Evolutionary conservation across 345 rosid species (phyloP).

Genomic region (Acer yangbiense): DNA sequence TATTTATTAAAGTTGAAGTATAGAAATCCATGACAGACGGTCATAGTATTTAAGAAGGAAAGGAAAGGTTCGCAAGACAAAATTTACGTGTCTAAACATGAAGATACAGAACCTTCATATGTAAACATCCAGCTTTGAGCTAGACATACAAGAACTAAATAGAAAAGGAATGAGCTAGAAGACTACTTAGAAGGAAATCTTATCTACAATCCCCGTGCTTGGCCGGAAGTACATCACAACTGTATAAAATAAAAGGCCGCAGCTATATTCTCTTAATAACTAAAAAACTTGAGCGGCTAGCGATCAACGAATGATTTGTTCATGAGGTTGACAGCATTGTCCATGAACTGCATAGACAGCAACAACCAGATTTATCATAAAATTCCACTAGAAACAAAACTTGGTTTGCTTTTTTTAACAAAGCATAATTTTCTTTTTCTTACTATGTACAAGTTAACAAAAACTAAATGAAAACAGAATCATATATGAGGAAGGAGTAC

Average conservation of each 20-base stretch:
- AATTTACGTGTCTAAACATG: not conserved
- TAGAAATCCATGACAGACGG: not conserved
- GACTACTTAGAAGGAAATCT: conserved; percentile 2
- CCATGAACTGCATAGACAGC: conserved; percentile 74
- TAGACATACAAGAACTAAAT: not conserved
- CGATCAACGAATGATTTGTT: conserved; percentile 87
- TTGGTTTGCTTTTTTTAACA: not conserved
- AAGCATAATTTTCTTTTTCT: not conserved
- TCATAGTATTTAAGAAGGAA: not conserved
- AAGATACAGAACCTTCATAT: conserved; percentile 4
- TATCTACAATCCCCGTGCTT: conserved; percentile 24
- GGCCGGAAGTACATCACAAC: conserved; percentile 8
- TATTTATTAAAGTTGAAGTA: conserved; percentile 9
- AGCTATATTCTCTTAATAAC: conserved; percentile 16
- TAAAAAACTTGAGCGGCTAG: conserved; percentile 25
- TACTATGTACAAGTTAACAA: no score
- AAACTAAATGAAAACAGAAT: not conserved
- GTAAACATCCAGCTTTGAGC: conserved; percentile 13
- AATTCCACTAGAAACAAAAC: not conserved
- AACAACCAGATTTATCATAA: conserved; percentile 19
- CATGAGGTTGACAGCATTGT: conserved; percentile 80
- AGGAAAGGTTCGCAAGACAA: not conserved
- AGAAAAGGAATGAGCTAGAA: not conserved
- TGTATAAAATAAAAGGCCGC: conserved; percentile 1
- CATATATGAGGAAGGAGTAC: not conserved